Conservation (phyloP, 805 yeast species). For the Ogataea wickerhamii region DNA sequence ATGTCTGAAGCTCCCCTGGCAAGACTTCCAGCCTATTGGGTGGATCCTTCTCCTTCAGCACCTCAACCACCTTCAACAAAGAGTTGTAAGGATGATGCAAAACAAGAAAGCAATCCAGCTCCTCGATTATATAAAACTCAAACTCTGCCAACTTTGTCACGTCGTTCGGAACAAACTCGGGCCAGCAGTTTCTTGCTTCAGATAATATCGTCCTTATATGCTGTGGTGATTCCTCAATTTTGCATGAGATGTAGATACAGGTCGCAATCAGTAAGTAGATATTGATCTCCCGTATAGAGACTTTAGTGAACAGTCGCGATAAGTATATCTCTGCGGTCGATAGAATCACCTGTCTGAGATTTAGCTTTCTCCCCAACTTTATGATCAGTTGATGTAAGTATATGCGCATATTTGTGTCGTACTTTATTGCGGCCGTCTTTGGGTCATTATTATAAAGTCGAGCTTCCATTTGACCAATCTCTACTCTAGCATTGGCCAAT, state of each 20-base stretch:
- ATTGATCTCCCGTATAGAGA: slow-evolving; percentile 76
- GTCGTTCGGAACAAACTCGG: slow-evolving; percentile 90
- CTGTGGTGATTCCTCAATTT: slow-evolving; percentile 93
- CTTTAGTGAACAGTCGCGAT: slow-evolving; percentile 70
- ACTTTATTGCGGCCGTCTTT: slow-evolving; percentile 31
- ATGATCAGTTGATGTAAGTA: slow-evolving; percentile 73
- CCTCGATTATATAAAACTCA: slow-evolving; percentile 91
- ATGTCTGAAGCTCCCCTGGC: slow-evolving; percentile 71
- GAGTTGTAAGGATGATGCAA: slow-evolving; percentile 75
- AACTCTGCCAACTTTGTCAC: slow-evolving; percentile 90
- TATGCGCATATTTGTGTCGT: slow-evolving; percentile 65
- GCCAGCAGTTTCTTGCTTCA: slow-evolving; percentile 91
- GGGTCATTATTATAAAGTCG: slow-evolving; percentile 11
- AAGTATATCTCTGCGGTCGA: slow-evolving; percentile 88
- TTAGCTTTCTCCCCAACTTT: slow-evolving; percentile 73
- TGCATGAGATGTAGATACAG: slow-evolving; percentile 84
- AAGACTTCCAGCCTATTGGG: slow-evolving; percentile 32
- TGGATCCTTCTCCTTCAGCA: slow-evolving; percentile 33
- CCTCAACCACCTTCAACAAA: slow-evolving; percentile 48
- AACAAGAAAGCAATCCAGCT: slow-evolving; percentile 67
- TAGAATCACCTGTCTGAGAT: slow-evolving; percentile 75
- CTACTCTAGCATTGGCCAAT: slow-evolving; percentile 32
- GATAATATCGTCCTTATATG: slow-evolving; percentile 79
- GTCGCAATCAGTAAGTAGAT: slow-evolving; percentile 78
- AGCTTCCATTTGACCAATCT: slow-evolving; percentile 21